These are phyloP conservation scores for Leccinum longicurvipes DNA, from an alignment of 768 basidiomycete species.

Conservation along the genomic window DNA sequence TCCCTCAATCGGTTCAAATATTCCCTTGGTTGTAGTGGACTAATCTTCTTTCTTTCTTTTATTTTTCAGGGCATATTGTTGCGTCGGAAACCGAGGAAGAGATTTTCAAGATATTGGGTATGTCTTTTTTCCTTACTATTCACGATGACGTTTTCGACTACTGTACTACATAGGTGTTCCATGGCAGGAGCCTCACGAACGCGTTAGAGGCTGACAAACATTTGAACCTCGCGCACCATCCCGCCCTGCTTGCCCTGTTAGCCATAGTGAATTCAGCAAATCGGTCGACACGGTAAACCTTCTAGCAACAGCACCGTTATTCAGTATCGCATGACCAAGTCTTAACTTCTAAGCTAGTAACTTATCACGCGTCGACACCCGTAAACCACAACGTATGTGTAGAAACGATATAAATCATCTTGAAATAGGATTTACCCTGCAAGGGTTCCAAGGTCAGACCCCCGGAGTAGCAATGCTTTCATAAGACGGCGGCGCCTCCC, in stretches of 20 bases:
- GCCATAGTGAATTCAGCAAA: not conserved
- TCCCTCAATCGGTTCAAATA: not conserved
- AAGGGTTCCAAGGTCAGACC: not conserved
- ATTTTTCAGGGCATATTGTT: constrained; percentile 53
- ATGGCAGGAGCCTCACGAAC: constrained; percentile 80
- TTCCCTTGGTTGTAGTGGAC: not conserved
- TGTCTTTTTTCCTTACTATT: not conserved
- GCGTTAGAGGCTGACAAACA: constrained; percentile 41
- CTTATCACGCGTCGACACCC: no score
- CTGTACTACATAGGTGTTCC: constrained; percentile 49
- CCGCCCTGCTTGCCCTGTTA: not conserved
- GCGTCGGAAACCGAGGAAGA: constrained; percentile 85
- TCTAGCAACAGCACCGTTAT: not conserved
- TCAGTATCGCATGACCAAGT: not conserved
- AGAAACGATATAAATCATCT: not conserved
- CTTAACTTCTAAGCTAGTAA: no score
- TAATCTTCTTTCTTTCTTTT: not conserved
- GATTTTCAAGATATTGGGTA: constrained; percentile 71
- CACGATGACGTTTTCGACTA: not conserved
- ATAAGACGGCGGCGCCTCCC: constrained; percentile 77
- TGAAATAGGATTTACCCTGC: not conserved
- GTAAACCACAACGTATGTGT: not conserved
- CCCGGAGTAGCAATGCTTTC: constrained; percentile 23
- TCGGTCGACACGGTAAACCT: no score
- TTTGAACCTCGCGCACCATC: not conserved